Evolutionary conservation across 1,284 basidiomycete genomes (phyloP).

Genomic region (Cutaneotrichosporon spelunceum): DNA sequence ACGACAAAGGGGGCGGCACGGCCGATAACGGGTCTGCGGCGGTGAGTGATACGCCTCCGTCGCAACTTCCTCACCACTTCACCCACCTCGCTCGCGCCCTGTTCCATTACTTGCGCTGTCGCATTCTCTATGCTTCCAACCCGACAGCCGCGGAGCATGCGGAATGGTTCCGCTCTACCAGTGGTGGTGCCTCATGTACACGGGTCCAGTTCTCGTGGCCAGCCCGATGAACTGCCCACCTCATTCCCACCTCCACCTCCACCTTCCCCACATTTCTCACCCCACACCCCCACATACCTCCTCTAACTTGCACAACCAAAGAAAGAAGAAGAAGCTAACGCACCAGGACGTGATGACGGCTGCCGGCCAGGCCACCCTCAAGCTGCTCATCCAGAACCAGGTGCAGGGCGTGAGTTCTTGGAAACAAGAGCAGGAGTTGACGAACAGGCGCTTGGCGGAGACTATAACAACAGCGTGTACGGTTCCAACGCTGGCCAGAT

Average conservation of each 20-base stretch:
- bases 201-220: not conserved
- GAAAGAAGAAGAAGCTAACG: not conserved
- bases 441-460: slow-evolving; percentile 60
- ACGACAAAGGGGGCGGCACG: slow-evolving; percentile 66
- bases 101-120: too few relatives aligned
- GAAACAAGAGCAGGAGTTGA: slow-evolving; percentile 42
- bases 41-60: slow-evolving; percentile 49
- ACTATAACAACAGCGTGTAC: slow-evolving; percentile 62
- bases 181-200: not conserved
- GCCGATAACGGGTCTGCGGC: slow-evolving; percentile 69
- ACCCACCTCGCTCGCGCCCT: too few relatives aligned
- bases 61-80: not conserved
- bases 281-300: not conserved
- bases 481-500: slow-evolving; percentile 54
- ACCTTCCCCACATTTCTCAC: not conserved
- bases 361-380: slow-evolving; percentile 78
- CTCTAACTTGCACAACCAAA: not conserved
- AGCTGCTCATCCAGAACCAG: slow-evolving; percentile 61
- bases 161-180: not conserved
- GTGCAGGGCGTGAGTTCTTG: slow-evolving; percentile 39
- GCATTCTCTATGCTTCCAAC: not conserved
- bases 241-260: not conserved
- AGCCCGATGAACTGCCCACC: not conserved
- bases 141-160: not conserved
- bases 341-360: slow-evolving; percentile 79